These are phyloP conservation scores for Kwoniella heveanensis DNA, from an alignment of 768 basidiomycete genomes.

Conservation along the genomic window DNA sequence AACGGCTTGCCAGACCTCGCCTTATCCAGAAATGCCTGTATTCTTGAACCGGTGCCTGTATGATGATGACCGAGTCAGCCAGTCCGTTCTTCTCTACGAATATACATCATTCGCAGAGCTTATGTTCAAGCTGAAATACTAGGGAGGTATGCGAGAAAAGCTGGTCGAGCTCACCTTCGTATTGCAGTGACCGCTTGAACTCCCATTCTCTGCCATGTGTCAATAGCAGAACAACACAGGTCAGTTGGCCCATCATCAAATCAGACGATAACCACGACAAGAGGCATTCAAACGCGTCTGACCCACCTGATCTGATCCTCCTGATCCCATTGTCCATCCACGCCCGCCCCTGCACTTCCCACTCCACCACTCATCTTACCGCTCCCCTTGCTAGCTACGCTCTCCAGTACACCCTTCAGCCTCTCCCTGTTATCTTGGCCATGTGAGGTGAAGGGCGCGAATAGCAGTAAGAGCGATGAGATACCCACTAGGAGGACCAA, in stretches of 20 bases:
- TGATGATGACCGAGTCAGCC: background rate
- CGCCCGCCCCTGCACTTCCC: too few species aligned
- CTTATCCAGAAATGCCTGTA: conserved; percentile 46
- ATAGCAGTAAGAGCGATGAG: conserved; percentile 17
- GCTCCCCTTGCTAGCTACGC: conserved; percentile 7
- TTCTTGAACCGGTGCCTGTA: conserved; percentile 42
- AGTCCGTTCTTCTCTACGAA: background rate
- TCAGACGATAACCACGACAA: too few species aligned
- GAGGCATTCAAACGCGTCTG: background rate
- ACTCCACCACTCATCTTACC: background rate
- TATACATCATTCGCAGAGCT: too few species aligned
- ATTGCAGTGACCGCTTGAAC: conserved; percentile 25
- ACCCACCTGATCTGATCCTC: conserved; percentile 28
- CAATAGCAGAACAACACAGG: background rate
- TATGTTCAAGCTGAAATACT: too few species aligned
- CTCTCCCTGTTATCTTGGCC: conserved; percentile 11
- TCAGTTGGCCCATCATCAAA: background rate
- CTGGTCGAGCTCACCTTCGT: conserved; percentile 33
- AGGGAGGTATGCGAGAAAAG: too few species aligned
- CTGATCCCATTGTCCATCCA: conserved; percentile 11
- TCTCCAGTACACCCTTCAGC: conserved; percentile 16
- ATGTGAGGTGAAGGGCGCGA: conserved; percentile 16
- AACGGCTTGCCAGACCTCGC: conserved; percentile 40
- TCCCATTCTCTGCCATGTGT: conserved; percentile 24
- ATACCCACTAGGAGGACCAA: conserved; percentile 9